Evolutionary conservation across 352 stramenopile species (phyloP), one percentile per base, ranked within the genome.

Genomic region (Pilasporangium apinafurcum): DNA sequence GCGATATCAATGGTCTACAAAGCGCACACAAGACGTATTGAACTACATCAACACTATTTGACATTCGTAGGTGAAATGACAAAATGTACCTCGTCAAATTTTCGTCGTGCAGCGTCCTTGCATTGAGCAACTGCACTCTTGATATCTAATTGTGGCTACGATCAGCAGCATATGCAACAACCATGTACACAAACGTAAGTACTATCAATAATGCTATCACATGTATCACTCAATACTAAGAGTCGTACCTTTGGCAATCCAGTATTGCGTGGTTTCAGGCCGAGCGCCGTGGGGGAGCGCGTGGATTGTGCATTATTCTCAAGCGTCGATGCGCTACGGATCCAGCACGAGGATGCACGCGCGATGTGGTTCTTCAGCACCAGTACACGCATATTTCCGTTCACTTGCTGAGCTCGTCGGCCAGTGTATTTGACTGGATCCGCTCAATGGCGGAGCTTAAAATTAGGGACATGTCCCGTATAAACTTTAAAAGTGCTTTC

Each of bases 1-100:
- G 81, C 83, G 32, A 95, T 70, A 48, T 95, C 83, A 20, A 95
- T 66, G 14, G 83, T 92, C 76, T 92, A 31, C 30, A 53, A 26
- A 47, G 24, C 21, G 29, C 44, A 22, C 12, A 43, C 9, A 22
- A 37, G 36, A 39, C 20, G 41, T 53, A 35, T 22, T 16, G 21
- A 42, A 9, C 22, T 28, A 10, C 13, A n/a, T n/a, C n/a, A n/a
- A n/a, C n/a, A n/a, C n/a, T n/a, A n/a, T n/a, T n/a, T n/a, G n/a
- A n/a, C n/a, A n/a, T n/a, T n/a, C n/a, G n/a, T n/a, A n/a, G n/a
- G n/a, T n/a, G n/a, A n/a, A n/a, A n/a, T n/a, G n/a, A n/a, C n/a
- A n/a, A 17, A 20, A 8, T 20, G 25, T 34, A 90, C 77, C 71
- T 93, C 82, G 47, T 93, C 79, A 54, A 93, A 93, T 45, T 93